Evolutionary conservation across 1,284 basidiomycete species (phyloP).

Genomic region (Marasmius fiardii): DNA sequence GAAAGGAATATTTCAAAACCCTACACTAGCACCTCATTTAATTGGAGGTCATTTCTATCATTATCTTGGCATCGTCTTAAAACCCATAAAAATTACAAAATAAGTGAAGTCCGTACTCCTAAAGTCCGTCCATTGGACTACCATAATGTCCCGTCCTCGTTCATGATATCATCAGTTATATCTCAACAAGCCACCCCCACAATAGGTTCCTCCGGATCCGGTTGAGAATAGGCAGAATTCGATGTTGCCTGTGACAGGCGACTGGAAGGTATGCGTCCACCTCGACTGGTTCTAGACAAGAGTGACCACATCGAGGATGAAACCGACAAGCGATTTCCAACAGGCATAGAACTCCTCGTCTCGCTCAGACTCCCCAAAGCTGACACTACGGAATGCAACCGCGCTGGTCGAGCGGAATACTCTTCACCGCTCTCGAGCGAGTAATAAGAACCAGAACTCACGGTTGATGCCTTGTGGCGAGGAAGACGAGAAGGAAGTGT

Average conservation of each 20-base stretch:
- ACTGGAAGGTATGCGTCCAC: slow-evolving; percentile 1
- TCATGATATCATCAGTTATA: background rate
- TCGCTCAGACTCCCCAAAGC: slow-evolving; percentile 25
- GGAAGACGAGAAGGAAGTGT: background rate
- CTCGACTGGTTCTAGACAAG: slow-evolving; percentile 13
- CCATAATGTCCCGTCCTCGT: background rate
- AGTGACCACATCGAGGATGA: slow-evolving; percentile 21
- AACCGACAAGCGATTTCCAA: slow-evolving; percentile 17
- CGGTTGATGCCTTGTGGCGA: slow-evolving; percentile 26
- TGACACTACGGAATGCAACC: slow-evolving; percentile 28
- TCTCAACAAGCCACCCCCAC: slow-evolving; percentile 23
- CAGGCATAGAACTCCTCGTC: slow-evolving; percentile 15
- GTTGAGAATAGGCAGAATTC: slow-evolving; percentile 21
- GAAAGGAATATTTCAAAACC: slow-evolving; percentile 54
- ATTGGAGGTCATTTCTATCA: background rate
- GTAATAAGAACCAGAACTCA: slow-evolving; percentile 31
- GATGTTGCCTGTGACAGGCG: slow-evolving; percentile 21
- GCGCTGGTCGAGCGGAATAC: slow-evolving; percentile 21
- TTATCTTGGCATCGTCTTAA: background rate
- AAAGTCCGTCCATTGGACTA: background rate
- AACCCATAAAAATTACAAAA: background rate
- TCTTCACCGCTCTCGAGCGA: slow-evolving; percentile 35
- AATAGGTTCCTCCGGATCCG: slow-evolving; percentile 13
- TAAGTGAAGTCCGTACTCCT: background rate
- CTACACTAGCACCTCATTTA: slow-evolving; percentile 33